These are phyloP conservation scores for Gynandropsis gynandra DNA, from an alignment of 345 rosid species.

Conservation along the genomic window DNA sequence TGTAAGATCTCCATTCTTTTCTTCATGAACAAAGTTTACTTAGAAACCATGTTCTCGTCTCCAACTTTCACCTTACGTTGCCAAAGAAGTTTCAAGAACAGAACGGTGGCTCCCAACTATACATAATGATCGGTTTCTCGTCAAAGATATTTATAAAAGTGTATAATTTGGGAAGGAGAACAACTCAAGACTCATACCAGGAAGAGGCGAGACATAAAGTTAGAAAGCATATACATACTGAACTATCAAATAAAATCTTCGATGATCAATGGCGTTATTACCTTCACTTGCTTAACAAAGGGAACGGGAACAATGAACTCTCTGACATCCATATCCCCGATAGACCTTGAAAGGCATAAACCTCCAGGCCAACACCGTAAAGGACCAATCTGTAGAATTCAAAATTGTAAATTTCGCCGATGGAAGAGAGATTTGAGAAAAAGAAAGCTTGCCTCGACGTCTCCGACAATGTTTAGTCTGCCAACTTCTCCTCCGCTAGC, in stretches of 20 bases:
- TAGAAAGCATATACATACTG: too few relatives aligned
- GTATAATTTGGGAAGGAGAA: neutral
- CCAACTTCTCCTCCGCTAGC: conserved; percentile 99
- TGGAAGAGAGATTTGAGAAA: neutral
- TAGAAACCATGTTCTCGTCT: conserved; percentile 37
- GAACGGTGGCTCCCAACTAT: conserved; percentile 85
- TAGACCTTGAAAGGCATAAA: conserved; percentile 87
- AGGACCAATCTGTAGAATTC: conserved; percentile 58
- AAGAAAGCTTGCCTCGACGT: conserved; percentile 48
- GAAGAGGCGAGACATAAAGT: conserved; percentile 77
- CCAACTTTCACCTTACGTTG: conserved; percentile 16
- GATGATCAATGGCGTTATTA: conserved; percentile 3
- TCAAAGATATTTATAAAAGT: neutral
- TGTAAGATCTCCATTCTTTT: conserved; percentile 51
- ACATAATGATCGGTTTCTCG: neutral
- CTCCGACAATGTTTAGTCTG: conserved; percentile 78
- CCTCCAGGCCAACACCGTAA: conserved; percentile 96
- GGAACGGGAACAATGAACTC: conserved; percentile 91
- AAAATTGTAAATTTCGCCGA: neutral
- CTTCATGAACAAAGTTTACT: conserved; percentile 54
- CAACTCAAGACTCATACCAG: conserved; percentile 41
- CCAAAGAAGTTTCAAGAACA: conserved; percentile 46
- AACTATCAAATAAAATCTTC: neutral
- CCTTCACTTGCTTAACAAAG: conserved; percentile 91
- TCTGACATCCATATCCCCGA: conserved; percentile 92